Conservation (phyloP, 768 basidiomycete genomes). For the Holtermannia corniformis region DNA sequence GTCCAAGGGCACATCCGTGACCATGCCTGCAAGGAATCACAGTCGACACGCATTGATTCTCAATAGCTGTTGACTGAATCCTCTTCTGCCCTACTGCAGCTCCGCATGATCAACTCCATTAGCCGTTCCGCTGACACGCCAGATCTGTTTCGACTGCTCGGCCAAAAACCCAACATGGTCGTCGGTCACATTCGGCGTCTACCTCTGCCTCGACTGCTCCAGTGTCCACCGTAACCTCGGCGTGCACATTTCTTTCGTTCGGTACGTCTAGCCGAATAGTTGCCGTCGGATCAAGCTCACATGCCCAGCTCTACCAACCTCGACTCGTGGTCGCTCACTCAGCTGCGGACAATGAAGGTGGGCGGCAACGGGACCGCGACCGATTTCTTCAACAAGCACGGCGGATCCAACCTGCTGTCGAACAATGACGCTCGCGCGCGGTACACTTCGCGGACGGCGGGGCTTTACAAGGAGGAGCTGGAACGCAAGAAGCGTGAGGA, state of each 20-base stretch:
- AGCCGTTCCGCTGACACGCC: constrained; percentile 4
- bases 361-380: constrained; percentile 80
- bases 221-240: constrained; percentile 92
- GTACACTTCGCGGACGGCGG: constrained; percentile 73
- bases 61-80: too few relatives aligned
- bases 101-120: too few relatives aligned
- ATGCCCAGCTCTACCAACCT: constrained; percentile 77
- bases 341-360: constrained; percentile 91
- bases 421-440: constrained; percentile 78
- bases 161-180: constrained; percentile 98
- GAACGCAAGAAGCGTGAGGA: constrained; percentile 72
- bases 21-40: too few relatives aligned
- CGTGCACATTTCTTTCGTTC: constrained; percentile 93
- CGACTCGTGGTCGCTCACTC: constrained; percentile 82
- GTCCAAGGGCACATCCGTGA: too few relatives aligned
- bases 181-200: constrained; percentile 89
- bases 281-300: neutral
- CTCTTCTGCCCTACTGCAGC: too few relatives aligned
- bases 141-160: constrained; percentile 89
- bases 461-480: constrained; percentile 86
- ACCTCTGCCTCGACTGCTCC: constrained; percentile 96
- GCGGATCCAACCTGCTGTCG: constrained; percentile 58
- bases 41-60: too few relatives aligned
- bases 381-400: constrained; percentile 84
- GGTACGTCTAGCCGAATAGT: constrained; percentile 51